Percentiles rank a stretch among this genome's conserved stretches.
phyloP scores from a whole-genome alignment of 1,139 yeast genomes.

The Suhomyces guaymorum region DNA sequence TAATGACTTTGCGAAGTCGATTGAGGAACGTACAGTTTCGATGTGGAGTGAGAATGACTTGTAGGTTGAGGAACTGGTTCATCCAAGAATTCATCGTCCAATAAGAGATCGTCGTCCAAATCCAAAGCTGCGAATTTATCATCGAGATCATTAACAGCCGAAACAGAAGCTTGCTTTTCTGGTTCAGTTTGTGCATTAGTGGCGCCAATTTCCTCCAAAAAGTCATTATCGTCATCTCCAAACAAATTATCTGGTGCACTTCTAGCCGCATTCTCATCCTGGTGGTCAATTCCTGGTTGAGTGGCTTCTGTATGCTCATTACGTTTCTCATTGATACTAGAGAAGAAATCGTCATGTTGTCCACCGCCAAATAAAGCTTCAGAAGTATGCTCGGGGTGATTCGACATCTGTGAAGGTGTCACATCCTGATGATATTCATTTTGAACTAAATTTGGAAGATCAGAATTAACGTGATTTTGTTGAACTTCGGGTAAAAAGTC shows the following conservation, averaged over 20 bases:
- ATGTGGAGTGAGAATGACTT: background rate
- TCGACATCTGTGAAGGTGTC: too few species aligned
- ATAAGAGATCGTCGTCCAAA: slow-evolving; percentile 50
- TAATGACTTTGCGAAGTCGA: slow-evolving; percentile 1
- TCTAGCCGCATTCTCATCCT: background rate
- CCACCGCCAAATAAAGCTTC: too few species aligned
- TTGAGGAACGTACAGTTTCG: slow-evolving; percentile 7
- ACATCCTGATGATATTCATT: too few species aligned
- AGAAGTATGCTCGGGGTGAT: too few species aligned
- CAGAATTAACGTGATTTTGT: background rate
- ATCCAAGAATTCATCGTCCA: slow-evolving; percentile 35
- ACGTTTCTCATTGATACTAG: too few species aligned
- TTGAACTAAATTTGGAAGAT: too few species aligned
- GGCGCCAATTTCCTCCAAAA: slow-evolving; percentile 15
- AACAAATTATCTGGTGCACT: slow-evolving; percentile 19
- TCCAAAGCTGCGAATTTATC: slow-evolving; percentile 32
- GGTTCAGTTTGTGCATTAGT: background rate
- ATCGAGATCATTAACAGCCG: slow-evolving; percentile 3
- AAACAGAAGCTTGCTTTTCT: too few species aligned
- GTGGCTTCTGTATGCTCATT: background rate
- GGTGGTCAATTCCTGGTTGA: background rate
- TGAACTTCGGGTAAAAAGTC: slow-evolving; percentile 4
- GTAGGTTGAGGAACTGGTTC: slow-evolving; percentile 8
- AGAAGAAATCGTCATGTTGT: too few species aligned
- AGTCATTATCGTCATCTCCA: slow-evolving; percentile 19